Percentiles rank a stretch among this genome's conserved stretches.
phyloP scores from a whole-genome alignment of 2,329 filamentous ascomycete genomes.

The Bipolaris gigantea region DNA sequence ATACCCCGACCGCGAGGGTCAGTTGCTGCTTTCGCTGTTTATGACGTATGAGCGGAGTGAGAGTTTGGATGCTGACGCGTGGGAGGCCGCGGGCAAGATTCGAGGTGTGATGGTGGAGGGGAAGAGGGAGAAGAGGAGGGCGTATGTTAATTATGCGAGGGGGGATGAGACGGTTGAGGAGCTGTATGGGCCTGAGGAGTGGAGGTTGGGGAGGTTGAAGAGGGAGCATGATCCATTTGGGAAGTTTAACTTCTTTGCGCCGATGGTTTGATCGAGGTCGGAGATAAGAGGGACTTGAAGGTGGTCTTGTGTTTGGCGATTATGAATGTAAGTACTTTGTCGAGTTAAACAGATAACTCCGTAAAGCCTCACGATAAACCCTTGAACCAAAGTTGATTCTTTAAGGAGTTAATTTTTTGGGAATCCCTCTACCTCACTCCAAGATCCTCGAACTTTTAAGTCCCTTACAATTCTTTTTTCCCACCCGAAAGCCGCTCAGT shows the following conservation, averaged over 20 bases:
- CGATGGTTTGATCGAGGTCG: conserved; percentile 12
- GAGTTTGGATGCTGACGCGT: conserved; percentile 17
- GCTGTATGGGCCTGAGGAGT: conserved; percentile 41
- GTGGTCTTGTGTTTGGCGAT: no score
- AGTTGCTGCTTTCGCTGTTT: conserved; percentile 17
- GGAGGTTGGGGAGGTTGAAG: conserved; percentile 43
- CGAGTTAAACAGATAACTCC: no score
- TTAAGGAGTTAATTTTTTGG: no score
- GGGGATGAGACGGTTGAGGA: conserved; percentile 34
- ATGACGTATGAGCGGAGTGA: conserved; percentile 20
- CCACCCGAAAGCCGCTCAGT: no score
- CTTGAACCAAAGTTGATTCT: no score
- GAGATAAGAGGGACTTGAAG: neutral
- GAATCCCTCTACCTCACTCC: no score
- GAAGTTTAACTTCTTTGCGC: conserved; percentile 35
- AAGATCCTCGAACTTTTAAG: neutral
- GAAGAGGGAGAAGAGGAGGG: conserved; percentile 9
- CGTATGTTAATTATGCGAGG: conserved; percentile 42
- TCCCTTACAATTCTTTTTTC: no score
- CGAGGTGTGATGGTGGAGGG: conserved; percentile 15
- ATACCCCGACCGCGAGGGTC: conserved; percentile 20
- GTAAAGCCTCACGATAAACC: no score
- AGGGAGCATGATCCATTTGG: conserved; percentile 38
- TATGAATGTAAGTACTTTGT: neutral
- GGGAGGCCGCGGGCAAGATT: conserved; percentile 13